phyloP scores from a whole-genome alignment of 176 grass and related monocot genomes.

The Oryza australiensis region DNA sequence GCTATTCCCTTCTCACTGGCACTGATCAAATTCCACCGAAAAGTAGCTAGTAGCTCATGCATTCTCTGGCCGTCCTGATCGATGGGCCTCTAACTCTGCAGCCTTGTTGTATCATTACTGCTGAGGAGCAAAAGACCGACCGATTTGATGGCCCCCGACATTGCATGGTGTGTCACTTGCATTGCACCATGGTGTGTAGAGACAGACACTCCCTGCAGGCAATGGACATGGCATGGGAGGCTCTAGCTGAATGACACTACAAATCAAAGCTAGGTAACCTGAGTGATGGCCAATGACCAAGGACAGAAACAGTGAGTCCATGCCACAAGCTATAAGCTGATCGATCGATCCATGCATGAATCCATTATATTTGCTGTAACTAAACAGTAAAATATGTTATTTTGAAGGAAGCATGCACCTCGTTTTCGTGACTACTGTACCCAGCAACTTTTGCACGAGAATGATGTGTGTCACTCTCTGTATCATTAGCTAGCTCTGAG shows the following conservation, averaged over 20 bases:
- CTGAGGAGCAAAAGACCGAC: slow-evolving; percentile 44
- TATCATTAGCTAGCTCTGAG: slow-evolving; percentile 23
- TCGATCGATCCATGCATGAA: slow-evolving; percentile 20
- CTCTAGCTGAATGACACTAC: neutral
- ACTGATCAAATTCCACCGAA: neutral
- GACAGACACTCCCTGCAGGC: slow-evolving; percentile 27
- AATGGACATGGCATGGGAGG: neutral
- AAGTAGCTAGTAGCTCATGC: slow-evolving; percentile 18
- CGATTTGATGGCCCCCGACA: slow-evolving; percentile 50
- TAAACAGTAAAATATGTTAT: neutral
- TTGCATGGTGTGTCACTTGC: slow-evolving; percentile 31
- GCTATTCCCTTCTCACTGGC: neutral
- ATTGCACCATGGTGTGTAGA: neutral
- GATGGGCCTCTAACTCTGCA: neutral
- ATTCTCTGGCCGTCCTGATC: neutral
- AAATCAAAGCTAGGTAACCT: neutral
- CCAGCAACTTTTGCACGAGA: slow-evolving; percentile 26
- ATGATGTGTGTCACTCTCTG: slow-evolving; percentile 27
- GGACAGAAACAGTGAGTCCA: slow-evolving; percentile 8
- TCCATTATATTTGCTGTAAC: neutral
- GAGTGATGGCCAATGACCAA: neutral
- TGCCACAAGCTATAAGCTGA: neutral
- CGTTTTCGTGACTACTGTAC: slow-evolving; percentile 33
- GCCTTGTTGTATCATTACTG: slow-evolving; percentile 30
- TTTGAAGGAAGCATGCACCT: slow-evolving; percentile 31